Conservation (phyloP, 2,329 filamentous ascomycete genomes). For the Claviceps citrina region DNA sequence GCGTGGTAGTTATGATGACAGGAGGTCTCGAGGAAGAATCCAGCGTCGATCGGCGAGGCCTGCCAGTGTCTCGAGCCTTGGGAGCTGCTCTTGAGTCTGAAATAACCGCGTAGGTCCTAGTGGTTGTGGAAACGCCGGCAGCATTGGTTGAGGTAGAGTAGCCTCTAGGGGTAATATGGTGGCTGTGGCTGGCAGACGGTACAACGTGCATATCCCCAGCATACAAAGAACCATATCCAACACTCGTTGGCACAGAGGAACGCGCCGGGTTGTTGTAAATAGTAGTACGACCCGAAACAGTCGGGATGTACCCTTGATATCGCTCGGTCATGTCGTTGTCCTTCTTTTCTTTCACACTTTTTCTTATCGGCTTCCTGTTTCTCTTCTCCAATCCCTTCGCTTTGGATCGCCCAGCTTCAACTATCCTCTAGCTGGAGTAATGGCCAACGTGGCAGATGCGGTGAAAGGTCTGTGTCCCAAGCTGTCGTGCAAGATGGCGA, state of each 20-base stretch:
- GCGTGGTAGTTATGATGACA: slow-evolving; percentile 41
- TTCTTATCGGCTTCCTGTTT: not conserved
- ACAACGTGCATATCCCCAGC: slow-evolving; percentile 39
- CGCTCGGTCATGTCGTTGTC: slow-evolving; percentile 30
- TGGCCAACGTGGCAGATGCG: not conserved
- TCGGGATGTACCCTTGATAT: slow-evolving; percentile 22
- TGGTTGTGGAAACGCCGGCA: slow-evolving; percentile 25
- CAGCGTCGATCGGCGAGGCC: slow-evolving; percentile 35
- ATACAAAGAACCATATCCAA: slow-evolving; percentile 35
- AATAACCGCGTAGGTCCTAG: slow-evolving; percentile 41
- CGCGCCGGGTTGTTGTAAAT: slow-evolving; percentile 34
- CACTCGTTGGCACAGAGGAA: slow-evolving; percentile 35
- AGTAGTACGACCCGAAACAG: slow-evolving; percentile 28
- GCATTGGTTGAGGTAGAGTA: slow-evolving; percentile 21
- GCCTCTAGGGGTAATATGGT: slow-evolving; percentile 19
- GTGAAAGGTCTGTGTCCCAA: slow-evolving; percentile 2
- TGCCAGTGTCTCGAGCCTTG: slow-evolving; percentile 32
- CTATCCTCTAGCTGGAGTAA: too few species aligned
- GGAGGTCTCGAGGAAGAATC: slow-evolving; percentile 36
- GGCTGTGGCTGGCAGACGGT: slow-evolving; percentile 25
- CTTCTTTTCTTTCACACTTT: too few species aligned
- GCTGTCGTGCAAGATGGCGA: too few species aligned
- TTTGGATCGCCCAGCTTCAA: not conserved
- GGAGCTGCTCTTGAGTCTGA: slow-evolving; percentile 35
- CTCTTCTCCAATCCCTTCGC: not conserved